Evolutionary conservation across 1,139 yeast genomes (phyloP).

Genomic region (Lodderomyces parapsilosis): DNA sequence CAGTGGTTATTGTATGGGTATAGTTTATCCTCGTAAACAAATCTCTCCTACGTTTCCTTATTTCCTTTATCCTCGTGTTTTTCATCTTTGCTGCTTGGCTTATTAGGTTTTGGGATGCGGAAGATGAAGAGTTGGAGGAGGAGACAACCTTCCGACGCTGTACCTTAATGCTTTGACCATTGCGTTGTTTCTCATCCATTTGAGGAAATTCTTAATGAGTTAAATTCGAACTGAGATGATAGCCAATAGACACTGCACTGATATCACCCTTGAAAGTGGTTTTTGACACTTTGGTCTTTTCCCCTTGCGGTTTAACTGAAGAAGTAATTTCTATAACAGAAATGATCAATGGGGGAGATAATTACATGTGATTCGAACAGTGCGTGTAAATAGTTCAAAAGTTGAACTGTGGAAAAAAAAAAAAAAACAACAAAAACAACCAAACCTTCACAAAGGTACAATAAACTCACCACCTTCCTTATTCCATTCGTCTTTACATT

Average conservation of each 20-base stretch:
- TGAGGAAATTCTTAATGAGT: too few species aligned
- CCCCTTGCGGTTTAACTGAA: too few species aligned
- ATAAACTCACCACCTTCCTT: not conserved
- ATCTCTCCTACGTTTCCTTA: conserved; percentile 32
- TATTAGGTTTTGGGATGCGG: conserved; percentile 12
- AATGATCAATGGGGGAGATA: too few species aligned
- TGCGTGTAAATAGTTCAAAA: not conserved
- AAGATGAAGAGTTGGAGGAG: conserved; percentile 1
- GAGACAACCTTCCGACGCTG: conserved; percentile 20
- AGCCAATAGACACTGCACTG: too few species aligned
- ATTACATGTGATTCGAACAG: not conserved
- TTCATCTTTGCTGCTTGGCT: conserved; percentile 15
- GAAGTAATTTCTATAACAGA: too few species aligned
- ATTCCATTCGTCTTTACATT: not conserved
- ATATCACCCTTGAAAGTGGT: too few species aligned
- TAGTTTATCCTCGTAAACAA: conserved; percentile 35
- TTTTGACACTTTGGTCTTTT: too few species aligned
- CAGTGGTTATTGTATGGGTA: conserved; percentile 29
- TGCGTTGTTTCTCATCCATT: conserved; percentile 3
- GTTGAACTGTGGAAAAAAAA: too few species aligned
- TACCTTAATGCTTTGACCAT: conserved; percentile 8
- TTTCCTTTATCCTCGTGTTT: conserved; percentile 21
- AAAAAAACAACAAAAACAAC: not conserved
- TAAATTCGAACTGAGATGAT: too few species aligned
- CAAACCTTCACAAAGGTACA: not conserved